phyloP scores from a whole-genome alignment of 2,329 filamentous ascomycete genomes.

The Aureobasidium sp. region DNA sequence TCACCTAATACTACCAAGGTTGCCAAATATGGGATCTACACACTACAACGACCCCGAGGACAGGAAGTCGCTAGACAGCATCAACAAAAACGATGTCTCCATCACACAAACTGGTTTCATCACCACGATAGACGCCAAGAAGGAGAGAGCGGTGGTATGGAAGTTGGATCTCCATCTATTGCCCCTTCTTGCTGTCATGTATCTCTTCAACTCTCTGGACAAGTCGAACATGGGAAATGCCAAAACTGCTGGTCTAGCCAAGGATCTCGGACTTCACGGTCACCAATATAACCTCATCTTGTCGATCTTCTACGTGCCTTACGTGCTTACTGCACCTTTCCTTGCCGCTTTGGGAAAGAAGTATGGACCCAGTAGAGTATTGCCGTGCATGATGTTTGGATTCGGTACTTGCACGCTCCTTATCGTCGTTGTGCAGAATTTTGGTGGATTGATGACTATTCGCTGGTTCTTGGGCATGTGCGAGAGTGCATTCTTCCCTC shows the following conservation, averaged over 20 bases:
- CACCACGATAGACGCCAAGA: constrained; percentile 35
- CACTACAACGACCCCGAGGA: neutral
- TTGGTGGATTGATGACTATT: constrained; percentile 57
- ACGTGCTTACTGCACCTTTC: constrained; percentile 60
- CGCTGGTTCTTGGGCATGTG: constrained; percentile 60
- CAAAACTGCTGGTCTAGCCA: constrained; percentile 38
- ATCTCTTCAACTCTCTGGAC: constrained; percentile 48
- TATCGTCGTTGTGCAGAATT: constrained; percentile 49
- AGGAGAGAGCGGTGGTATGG: constrained; percentile 43
- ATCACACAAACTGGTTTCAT: constrained; percentile 7
- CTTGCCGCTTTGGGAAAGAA: constrained; percentile 61
- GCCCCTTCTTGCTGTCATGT: constrained; percentile 53
- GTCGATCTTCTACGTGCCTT: constrained; percentile 67
- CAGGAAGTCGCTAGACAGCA: neutral
- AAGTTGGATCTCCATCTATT: constrained; percentile 49
- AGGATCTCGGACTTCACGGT: constrained; percentile 50
- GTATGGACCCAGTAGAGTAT: constrained; percentile 54
- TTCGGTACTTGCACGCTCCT: constrained; percentile 60
- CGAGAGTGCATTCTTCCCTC: constrained; percentile 61
- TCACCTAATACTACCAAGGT: neutral
- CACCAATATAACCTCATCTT: constrained; percentile 63
- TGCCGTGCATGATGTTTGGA: constrained; percentile 60
- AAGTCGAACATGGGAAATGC: constrained; percentile 37
- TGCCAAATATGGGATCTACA: neutral
- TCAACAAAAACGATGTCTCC: constrained; percentile 8